Conservation (phyloP, 1,139 yeast species). For the Groenewaldozyma sp. region DNA sequence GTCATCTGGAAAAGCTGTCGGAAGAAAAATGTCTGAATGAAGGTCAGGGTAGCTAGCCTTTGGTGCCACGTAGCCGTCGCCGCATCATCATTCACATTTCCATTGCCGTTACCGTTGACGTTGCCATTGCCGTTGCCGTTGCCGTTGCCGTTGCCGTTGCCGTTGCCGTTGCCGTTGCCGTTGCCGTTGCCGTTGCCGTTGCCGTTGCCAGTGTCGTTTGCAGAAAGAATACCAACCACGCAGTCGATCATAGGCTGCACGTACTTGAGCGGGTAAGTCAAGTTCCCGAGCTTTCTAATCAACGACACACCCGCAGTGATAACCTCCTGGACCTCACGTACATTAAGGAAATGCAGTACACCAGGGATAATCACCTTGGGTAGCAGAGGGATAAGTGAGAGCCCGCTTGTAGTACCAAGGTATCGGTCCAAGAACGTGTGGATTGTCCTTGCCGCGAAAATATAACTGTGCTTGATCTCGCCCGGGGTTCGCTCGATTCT, state of each 20-base stretch:
- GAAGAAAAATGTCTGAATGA: constrained; percentile 67
- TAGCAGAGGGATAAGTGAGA: constrained; percentile 25
- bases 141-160: no score
- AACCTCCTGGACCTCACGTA: constrained; percentile 77
- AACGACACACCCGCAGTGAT: constrained; percentile 47
- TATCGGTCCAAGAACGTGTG: constrained; percentile 21
- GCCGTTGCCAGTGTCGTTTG: no score
- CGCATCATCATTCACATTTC: neutral
- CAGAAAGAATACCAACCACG: constrained; percentile 32
- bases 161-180: no score
- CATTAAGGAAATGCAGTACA: constrained; percentile 51
- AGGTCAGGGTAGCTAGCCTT: constrained; percentile 54
- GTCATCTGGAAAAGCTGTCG: constrained; percentile 55
- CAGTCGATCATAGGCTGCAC: constrained; percentile 42
- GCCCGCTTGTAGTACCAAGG: constrained; percentile 17
- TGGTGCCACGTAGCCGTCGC: constrained; percentile 67
- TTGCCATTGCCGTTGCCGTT: neutral
- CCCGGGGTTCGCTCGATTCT: constrained; percentile 24
- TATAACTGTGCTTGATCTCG: constrained; percentile 22
- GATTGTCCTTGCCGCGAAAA: constrained; percentile 30
- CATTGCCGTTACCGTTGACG: no score
- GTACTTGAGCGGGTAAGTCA: constrained; percentile 41
- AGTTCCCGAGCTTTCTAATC: constrained; percentile 49
- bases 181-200: neutral
- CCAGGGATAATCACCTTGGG: constrained; percentile 56